phyloP scores from a whole-genome alignment of 768 basidiomycete species.

The Lepiota subincarnata region DNA sequence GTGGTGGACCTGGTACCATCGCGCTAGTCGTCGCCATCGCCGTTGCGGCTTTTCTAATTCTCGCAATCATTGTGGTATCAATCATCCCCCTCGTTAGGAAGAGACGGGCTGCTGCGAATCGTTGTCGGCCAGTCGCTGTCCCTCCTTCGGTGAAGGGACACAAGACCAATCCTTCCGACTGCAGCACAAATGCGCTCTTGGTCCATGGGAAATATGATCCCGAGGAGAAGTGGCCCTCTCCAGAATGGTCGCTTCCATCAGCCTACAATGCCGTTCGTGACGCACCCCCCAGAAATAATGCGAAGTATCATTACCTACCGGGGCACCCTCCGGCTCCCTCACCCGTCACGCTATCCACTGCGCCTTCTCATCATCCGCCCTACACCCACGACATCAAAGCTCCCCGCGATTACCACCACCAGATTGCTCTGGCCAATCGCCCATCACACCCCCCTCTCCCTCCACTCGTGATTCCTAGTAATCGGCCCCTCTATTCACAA shows the following conservation, averaged over 20 bases:
- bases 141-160: neutral
- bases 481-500: neutral
- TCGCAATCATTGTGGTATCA: neutral
- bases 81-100: neutral
- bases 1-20: neutral
- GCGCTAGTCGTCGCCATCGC: neutral
- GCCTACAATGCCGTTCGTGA: neutral
- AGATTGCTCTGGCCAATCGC: neutral
- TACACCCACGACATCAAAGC: neutral
- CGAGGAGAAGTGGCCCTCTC: neutral
- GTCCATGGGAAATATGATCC: neutral
- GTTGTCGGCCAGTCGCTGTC: neutral
- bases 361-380: neutral
- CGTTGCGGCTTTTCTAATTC: neutral
- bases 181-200: neutral
- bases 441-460: conserved; percentile 5
- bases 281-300: neutral
- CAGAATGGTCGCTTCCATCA: neutral
- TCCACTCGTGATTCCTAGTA: conserved; percentile 1
- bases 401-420: neutral
- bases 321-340: neutral
- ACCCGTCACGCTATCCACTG: neutral
- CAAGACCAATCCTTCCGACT: neutral
- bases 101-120: neutral
- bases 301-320: neutral